Conservation (phyloP, 2,329 filamentous ascomycete species). For the Falciphora oryzae region DNA sequence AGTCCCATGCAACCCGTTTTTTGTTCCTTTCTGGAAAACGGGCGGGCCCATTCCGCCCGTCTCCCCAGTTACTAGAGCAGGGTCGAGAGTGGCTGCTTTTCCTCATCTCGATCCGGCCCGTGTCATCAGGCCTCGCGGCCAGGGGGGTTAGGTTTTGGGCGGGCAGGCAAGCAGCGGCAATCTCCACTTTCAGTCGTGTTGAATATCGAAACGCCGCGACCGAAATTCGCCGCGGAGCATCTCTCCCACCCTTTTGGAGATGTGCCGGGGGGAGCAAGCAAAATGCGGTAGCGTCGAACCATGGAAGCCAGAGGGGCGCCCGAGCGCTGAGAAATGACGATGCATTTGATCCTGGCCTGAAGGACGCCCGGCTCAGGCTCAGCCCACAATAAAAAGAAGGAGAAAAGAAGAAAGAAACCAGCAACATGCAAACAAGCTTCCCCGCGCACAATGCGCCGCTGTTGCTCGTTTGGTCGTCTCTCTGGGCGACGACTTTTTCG, state of each 20-base stretch:
- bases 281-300: not conserved
- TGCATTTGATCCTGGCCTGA: not conserved
- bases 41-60: no score
- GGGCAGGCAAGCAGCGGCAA: not conserved
- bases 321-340: not conserved
- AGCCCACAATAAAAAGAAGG: not conserved
- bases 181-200: not conserved
- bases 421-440: not conserved
- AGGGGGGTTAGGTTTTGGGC: no score
- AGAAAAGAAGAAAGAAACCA: no score
- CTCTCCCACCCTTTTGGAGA: not conserved
- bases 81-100: not conserved
- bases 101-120: not conserved
- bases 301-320: not conserved
- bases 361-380: no score
- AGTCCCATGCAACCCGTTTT: not conserved
- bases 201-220: not conserved
- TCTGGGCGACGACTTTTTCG: no score
- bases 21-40: not conserved
- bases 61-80: not conserved
- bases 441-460: not conserved
- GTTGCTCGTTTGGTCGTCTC: not conserved
- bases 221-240: not conserved
- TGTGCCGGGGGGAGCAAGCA: not conserved
- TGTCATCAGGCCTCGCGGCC: not conserved